Percentiles rank a stretch among this genome's conserved stretches.
These are phyloP conservation scores for Trematosphaeria pertusa DNA, from an alignment of 2,329 filamentous ascomycete genomes.

Conservation along the genomic window DNA sequence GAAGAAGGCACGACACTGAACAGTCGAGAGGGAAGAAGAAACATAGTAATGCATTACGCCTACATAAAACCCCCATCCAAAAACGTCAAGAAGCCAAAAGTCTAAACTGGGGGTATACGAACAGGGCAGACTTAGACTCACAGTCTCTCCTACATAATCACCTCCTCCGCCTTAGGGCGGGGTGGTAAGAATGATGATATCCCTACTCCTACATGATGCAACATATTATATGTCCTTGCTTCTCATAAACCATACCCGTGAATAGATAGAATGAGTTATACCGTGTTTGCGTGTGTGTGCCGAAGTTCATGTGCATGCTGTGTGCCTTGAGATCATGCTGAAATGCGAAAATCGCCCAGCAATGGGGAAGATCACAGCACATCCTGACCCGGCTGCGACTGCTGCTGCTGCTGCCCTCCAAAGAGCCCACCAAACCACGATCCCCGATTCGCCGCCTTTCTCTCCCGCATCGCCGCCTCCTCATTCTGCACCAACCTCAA, in stretches of 20 bases:
- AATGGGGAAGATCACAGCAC: too few species aligned
- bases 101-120: background rate
- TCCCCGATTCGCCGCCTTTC: constrained; percentile 53
- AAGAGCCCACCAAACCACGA: constrained; percentile 58
- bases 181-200: background rate
- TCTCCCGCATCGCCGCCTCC: constrained; percentile 45
- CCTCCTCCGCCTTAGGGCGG: too few species aligned
- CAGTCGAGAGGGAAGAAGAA: background rate
- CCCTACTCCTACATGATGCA: constrained; percentile 1
- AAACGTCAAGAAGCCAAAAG: background rate
- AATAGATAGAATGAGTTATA: background rate
- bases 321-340: too few species aligned
- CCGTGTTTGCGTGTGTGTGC: background rate
- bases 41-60: constrained; percentile 6
- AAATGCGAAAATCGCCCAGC: background rate
- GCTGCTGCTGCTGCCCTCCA: constrained; percentile 40
- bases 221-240: too few species aligned
- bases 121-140: constrained; percentile 4
- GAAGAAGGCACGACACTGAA: background rate
- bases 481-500: constrained; percentile 84
- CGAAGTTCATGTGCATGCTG: too few species aligned
- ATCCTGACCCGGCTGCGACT: too few species aligned
- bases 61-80: background rate
- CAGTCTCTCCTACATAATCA: too few species aligned
- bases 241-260: background rate